Conservation (phyloP, 2,329 filamentous ascomycete species). For the Rhynchosporium graminicola region DNA sequence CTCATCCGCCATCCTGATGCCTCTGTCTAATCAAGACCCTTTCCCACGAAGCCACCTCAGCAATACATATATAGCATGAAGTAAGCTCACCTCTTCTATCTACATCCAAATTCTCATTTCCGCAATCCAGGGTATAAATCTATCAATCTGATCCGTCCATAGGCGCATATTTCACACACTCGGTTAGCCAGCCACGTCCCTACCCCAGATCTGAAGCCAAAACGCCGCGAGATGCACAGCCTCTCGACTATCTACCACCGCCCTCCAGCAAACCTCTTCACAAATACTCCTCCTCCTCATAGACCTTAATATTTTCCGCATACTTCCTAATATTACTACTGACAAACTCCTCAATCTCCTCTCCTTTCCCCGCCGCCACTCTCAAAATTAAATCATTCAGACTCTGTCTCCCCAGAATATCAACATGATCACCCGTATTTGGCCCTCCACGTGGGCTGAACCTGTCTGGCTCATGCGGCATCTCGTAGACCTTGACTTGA, state of each 20-base stretch:
- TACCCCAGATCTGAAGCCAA: neutral
- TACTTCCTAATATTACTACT: constrained; percentile 83
- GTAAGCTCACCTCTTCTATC: neutral
- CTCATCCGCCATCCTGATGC: no score
- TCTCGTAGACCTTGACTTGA: constrained; percentile 85
- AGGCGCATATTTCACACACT: neutral
- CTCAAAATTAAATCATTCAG: constrained; percentile 88
- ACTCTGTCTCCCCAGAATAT: constrained; percentile 85
- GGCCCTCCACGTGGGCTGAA: constrained; percentile 79
- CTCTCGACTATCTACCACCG: neutral
- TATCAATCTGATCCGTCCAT: neutral
- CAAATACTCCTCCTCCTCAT: constrained; percentile 37
- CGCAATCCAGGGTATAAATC: constrained; percentile 8
- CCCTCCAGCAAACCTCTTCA: neutral
- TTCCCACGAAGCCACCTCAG: no score
- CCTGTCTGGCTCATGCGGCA: constrained; percentile 92
- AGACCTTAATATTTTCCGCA: constrained; percentile 76
- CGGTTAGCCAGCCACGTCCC: neutral
- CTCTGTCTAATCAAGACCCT: no score
- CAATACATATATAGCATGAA: neutral
- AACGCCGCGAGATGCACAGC: constrained; percentile 6
- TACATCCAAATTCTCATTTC: neutral
- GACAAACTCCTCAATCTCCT: constrained; percentile 74
- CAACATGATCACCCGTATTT: constrained; percentile 85
- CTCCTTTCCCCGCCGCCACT: constrained; percentile 82